Base-by-base conservation (phyloP, 2,329 filamentous ascomycete species). In the Akanthomyces lecanii region DNA sequence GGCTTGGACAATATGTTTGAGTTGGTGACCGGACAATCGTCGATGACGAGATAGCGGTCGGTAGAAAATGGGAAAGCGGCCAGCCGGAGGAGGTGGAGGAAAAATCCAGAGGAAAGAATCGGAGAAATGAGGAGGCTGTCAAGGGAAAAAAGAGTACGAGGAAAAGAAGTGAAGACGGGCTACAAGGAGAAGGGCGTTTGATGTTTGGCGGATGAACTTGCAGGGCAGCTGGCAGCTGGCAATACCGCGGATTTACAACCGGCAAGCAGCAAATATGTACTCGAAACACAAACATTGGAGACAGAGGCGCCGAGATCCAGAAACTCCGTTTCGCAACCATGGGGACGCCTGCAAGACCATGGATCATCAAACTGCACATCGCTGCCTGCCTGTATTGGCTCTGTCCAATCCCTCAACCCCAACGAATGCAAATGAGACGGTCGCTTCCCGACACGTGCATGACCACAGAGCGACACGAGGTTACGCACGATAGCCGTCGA, bases 281-380 rank as follows among this genome's bases (percentile, higher is more conserved):
- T 61, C 58, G 58, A 61, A 61, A 61, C 58, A 47, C 44, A 54
- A 61, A 61, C 40, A 61, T 61, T 52, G 58, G 58, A 50, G 50
- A 25, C 58, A 40, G 36, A 51, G 56, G 14, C 45, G 30, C 56
- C 25, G 21, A 28, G 45, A 28, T 16, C 23, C 45, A 59, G 18
- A 14, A 25, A 2, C 48, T 54, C 50, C 58, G 53, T 61, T 18
- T 28, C 33, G 50, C 58, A 40, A 36, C 12, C 38, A 53, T 45
- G 38, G 58, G 25, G 45, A 38, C 25, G 48, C 58, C 38, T 61
- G 48, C 38, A 38, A 45, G 45, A 44, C 56, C 53, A 30, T n/a
- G 16, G 23, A 56, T 50, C 21, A 40, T 59, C 44, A 28, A 59
- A 28, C 45, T 38, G 25, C n/a, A 48, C 38, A 5, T 38, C 28